Percentiles rank a stretch among this genome's conserved stretches.
Conservation (phyloP, 768 basidiomycete species). For the Lentinula detonsa region DNA sequence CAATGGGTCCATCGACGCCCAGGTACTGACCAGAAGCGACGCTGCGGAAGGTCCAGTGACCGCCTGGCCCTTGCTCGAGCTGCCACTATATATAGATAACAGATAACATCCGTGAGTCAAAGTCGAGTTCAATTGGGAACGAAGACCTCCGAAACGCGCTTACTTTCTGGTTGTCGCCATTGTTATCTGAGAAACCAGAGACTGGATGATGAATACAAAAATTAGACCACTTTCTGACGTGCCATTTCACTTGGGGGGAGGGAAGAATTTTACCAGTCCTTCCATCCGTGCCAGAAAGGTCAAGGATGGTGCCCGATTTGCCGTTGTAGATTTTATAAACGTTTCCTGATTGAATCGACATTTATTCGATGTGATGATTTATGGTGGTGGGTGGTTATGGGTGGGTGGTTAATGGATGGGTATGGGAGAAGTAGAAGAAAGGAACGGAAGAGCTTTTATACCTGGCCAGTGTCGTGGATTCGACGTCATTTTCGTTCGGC, state of each 20-base stretch:
- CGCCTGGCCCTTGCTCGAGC: slow-evolving; percentile 16
- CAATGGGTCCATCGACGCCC: slow-evolving; percentile 12
- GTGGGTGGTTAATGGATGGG: not conserved
- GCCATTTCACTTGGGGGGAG: not conserved
- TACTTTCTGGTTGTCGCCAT: slow-evolving; percentile 38
- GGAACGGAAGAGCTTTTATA: not conserved
- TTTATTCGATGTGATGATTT: not conserved
- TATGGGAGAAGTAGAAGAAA: not conserved
- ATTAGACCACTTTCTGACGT: not conserved
- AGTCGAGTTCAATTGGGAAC: not conserved
- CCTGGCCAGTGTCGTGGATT: too few species aligned
- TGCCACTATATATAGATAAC: slow-evolving; percentile 25
- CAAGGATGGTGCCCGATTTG: slow-evolving; percentile 34
- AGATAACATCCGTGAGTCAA: too few species aligned
- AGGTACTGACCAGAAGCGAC: slow-evolving; percentile 21
- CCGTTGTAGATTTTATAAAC: slow-evolving; percentile 30
- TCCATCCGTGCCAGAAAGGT: slow-evolving; percentile 43
- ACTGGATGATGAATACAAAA: slow-evolving; percentile 19
- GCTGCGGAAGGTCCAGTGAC: slow-evolving; percentile 22
- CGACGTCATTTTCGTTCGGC: not conserved
- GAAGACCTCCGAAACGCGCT: not conserved
- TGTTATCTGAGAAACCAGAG: slow-evolving; percentile 32
- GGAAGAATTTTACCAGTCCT: slow-evolving; percentile 23
- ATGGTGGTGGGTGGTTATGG: not conserved
- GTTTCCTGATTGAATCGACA: slow-evolving; percentile 4